These are phyloP conservation scores for Candida maesae DNA, from an alignment of 805 yeast species.

Conservation along the genomic window DNA sequence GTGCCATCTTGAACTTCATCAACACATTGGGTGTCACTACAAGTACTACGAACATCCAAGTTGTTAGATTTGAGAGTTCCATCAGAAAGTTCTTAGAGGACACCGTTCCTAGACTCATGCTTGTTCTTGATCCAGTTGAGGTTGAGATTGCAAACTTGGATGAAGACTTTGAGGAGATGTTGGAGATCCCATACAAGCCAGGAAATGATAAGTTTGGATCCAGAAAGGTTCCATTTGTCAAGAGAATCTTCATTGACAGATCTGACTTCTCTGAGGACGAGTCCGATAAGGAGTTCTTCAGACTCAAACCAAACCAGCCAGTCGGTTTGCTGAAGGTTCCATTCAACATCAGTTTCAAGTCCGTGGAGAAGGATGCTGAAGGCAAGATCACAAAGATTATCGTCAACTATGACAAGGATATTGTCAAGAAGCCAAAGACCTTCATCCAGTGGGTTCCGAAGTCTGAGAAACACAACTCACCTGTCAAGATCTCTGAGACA, in stretches of 20 bases:
- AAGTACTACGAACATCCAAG: conserved; percentile 86
- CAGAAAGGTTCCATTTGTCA: conserved; percentile 71
- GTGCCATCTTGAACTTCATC: conserved; percentile 89
- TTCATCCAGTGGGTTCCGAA: conserved; percentile 96
- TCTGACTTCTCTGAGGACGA: conserved; percentile 74
- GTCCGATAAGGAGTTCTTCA: conserved; percentile 68
- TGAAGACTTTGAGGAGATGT: conserved; percentile 65
- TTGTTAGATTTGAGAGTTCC: conserved; percentile 82
- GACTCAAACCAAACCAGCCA: conserved; percentile 90
- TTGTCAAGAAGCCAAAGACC: conserved; percentile 72
- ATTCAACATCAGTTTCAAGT: conserved; percentile 66
- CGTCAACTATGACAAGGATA: conserved; percentile 73
- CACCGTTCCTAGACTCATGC: conserved; percentile 92
- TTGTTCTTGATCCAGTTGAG: conserved; percentile 82
- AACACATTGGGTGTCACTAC: conserved; percentile 97
- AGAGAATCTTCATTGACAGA: conserved; percentile 78
- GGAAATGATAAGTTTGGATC: conserved; percentile 77
- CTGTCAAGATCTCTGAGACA: conserved; percentile 66
- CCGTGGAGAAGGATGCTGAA: conserved; percentile 53
- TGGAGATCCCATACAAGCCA: conserved; percentile 86
- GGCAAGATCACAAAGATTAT: conserved; percentile 70
- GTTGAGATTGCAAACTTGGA: conserved; percentile 75
- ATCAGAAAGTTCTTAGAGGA: conserved; percentile 84
- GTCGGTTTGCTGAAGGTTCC: conserved; percentile 95
- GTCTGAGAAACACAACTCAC: conserved; percentile 54